Evolutionary conservation across 305 asterid genomes (phyloP), one percentile per base, ranked within the genome.

Genomic region (Solanum hybrid): DNA sequence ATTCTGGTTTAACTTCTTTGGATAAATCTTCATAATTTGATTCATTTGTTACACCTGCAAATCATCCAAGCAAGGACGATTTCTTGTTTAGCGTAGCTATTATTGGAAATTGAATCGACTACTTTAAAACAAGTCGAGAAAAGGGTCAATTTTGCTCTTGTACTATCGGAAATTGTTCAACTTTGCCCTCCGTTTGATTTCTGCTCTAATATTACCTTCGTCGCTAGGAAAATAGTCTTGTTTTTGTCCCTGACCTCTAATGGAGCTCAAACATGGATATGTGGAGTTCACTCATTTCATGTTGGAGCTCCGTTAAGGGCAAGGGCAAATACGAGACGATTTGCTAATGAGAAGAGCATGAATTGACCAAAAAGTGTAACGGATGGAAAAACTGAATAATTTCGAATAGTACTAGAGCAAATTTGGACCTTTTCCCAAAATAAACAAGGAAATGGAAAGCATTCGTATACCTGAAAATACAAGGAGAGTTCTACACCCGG

Each of bases 401-500:
- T 13, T 17, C 4, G 5, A 1, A 38, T 38, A 60, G 80, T 66
- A 5, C 60, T 17, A 7, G 36, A 15, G 76, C 51, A 19, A 36
- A 10, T 60, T 19, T 32, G 60, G 34, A 15, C 36, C 24, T 80
- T 80, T 13, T 38, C 3, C 27, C 3, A 19, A 77, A 77, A 31
- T 19, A 34, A 77, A 34, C 14, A 0, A 60, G 86, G 35, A 72
- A 91, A 86, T 31, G 51, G 27, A 51, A 10, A 89, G 86, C 8
- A 56, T 73, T 81, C 42, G n/a, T 26, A n/a, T 4, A 96, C 99
- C 99, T 91, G 98, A 95, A 88, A 97, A 93, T 88, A 97, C 99
- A 85, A 97, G 98, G 90, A 97, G 99, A 85, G 99, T 97, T 92
- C 89, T 92, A 89, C 99, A 97, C 14, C 98, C 99, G 35, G 97